phyloP scores from a whole-genome alignment of 164 flowering plant genomes.

The Liriodendron chinense region DNA sequence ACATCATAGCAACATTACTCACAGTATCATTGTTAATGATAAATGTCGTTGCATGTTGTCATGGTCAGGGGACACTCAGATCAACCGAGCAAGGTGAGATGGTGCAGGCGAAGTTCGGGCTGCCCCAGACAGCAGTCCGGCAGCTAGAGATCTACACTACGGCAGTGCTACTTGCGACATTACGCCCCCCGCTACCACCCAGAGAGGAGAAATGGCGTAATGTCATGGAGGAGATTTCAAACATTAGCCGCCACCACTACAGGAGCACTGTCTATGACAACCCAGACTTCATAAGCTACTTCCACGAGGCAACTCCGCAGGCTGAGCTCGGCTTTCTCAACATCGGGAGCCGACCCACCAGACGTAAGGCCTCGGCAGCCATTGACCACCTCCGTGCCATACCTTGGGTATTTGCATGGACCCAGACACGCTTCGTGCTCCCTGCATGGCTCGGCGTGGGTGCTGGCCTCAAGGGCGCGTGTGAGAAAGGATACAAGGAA shows the following conservation, averaged over 20 bases:
- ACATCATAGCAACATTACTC: neutral
- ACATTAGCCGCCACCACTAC: slow-evolving; percentile 70
- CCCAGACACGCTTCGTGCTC: slow-evolving; percentile 88
- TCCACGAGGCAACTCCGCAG: slow-evolving; percentile 94
- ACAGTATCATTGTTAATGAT: neutral
- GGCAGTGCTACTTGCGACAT: slow-evolving; percentile 87
- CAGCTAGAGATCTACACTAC: slow-evolving; percentile 94
- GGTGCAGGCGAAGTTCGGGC: slow-evolving; percentile 96
- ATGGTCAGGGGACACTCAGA: slow-evolving; percentile 76
- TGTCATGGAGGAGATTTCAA: slow-evolving; percentile 86
- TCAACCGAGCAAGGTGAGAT: slow-evolving; percentile 99
- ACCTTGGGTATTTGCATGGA: slow-evolving; percentile 98
- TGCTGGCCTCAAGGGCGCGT: slow-evolving; percentile 72
- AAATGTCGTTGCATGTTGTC: neutral
- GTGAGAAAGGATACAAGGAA: slow-evolving; percentile 70
- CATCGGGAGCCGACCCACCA: slow-evolving; percentile 92
- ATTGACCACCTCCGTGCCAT: slow-evolving; percentile 91
- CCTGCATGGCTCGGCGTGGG: slow-evolving; percentile 99
- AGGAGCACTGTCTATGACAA: slow-evolving; percentile 83
- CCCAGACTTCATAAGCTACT: slow-evolving; percentile 81
- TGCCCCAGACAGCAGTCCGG: slow-evolving; percentile 81
- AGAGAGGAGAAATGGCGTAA: slow-evolving; percentile 90
- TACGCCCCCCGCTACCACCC: slow-evolving; percentile 82
- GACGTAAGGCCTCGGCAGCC: slow-evolving; percentile 72
- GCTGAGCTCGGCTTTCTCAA: slow-evolving; percentile 92